Evolutionary conservation across 306 rosid genomes (phyloP), one percentile per base, ranked within the genome.

Genomic region (Vigna mungo): DNA sequence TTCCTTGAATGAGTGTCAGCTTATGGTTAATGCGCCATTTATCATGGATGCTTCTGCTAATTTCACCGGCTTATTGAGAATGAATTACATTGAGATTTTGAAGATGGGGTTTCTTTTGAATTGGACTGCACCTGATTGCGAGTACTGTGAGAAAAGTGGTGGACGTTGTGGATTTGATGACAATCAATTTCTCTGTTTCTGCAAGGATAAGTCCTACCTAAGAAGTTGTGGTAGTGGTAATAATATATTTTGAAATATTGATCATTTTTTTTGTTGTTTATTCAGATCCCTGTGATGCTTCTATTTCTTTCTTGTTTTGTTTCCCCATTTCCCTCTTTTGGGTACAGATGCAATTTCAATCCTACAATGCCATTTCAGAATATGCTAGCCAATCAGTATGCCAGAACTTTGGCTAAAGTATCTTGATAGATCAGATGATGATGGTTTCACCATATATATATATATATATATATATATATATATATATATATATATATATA

Each of bases 101-200:
- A 82, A 85, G 81, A 85, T 84, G 90, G 98, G 97, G 47, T 90
- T 85, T 76, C 17, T 79, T 75, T 84, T 90, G 84, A 87, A 80
- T 72, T 88, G 98, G 91, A 82, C 55, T 69, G 85, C 77, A 27
- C 85, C 80, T 64, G 76, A 85, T 64, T 93, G 93, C 63, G 73
- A 84, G 56, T 41, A 47, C 21, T 88, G 94, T 80, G 85, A 84
- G 80, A 71, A 2, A 17, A 90, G 94, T 68, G 92, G 90, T 6
- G 90, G 96, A 18, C 77, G 86, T 6, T 90, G 98, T 81, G 91
- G 94, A 48, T 85, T 82, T 65, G 82, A 76, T 27, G 30, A 59
- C 49, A 72, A 76, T 58, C 25, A 79, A 64, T 84, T 87, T 63
- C 37, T 78, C 58, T 91, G 91, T 71, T 89, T 82, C 81, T 89